Evolutionary conservation across 768 basidiomycete genomes (phyloP).

Genomic region (Kwoniella heveanensis): DNA sequence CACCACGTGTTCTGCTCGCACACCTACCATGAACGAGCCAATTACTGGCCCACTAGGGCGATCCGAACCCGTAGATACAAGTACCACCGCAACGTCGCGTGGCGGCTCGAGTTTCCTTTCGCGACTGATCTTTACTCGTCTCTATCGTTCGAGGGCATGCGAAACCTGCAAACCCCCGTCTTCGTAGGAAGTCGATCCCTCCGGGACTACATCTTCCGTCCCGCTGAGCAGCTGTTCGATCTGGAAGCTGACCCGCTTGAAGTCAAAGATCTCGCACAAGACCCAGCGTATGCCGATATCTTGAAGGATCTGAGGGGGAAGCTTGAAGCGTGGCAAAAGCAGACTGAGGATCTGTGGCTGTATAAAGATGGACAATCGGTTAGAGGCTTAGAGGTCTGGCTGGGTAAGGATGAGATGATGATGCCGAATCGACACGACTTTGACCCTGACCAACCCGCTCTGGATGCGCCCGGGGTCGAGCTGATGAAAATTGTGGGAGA

Average conservation of each 20-base stretch:
- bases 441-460: slow-evolving; percentile 5
- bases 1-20: slow-evolving; percentile 35
- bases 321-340: slow-evolving; percentile 26
- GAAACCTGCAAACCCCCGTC: slow-evolving; percentile 3
- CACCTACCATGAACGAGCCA: slow-evolving; percentile 32
- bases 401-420: slow-evolving; percentile 8
- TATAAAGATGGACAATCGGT: slow-evolving; percentile 25
- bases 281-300: slow-evolving; percentile 11
- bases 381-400: slow-evolving; percentile 1
- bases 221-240: slow-evolving; percentile 33
- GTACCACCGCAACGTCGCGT: slow-evolving; percentile 35
- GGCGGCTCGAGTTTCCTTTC: slow-evolving; percentile 37
- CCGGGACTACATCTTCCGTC: slow-evolving; percentile 22
- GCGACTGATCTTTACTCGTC: slow-evolving; percentile 32
- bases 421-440: slow-evolving; percentile 5
- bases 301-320: slow-evolving; percentile 11
- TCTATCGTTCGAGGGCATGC: slow-evolving; percentile 20
- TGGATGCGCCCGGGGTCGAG: not conserved
- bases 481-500: slow-evolving; percentile 4
- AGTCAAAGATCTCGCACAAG: slow-evolving; percentile 26
- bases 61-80: slow-evolving; percentile 24
- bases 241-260: slow-evolving; percentile 29
- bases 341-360: slow-evolving; percentile 33
- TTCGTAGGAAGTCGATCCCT: slow-evolving; percentile 23
- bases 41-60: slow-evolving; percentile 32